A percentile compares a stretch with the other conserved stretches of the same genome.
phyloP scores from a whole-genome alignment of 2,329 filamentous ascomycete genomes.

The Sclerotinia spermophila region DNA sequence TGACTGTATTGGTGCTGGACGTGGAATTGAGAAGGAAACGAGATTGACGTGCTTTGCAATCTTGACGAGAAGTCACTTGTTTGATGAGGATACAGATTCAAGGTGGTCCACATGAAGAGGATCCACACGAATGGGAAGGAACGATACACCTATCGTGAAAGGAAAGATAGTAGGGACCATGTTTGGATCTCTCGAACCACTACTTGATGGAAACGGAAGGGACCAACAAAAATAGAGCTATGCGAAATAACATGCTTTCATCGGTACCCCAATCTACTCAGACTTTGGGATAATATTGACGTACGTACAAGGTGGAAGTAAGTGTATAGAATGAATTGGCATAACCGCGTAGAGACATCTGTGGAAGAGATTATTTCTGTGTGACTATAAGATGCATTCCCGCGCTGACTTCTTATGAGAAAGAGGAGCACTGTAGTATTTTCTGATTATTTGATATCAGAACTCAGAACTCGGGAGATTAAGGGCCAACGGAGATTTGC shows the following conservation, averaged over 20 bases:
- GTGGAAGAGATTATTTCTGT: not conserved
- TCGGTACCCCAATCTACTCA: not conserved
- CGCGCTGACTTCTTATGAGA: no score
- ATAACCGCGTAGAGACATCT: not conserved
- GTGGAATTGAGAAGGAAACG: not conserved
- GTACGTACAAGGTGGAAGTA: no score
- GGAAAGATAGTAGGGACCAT: not conserved
- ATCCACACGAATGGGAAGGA: not conserved
- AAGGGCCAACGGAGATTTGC: not conserved
- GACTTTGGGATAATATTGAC: not conserved
- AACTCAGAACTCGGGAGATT: not conserved
- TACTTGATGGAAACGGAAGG: not conserved
- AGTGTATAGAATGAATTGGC: not conserved
- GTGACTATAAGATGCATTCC: not conserved
- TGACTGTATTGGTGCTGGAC: slow-evolving; percentile 13
- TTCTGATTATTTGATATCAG: not conserved
- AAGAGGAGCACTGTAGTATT: not conserved
- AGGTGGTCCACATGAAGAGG: not conserved
- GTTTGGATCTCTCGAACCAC: not conserved
- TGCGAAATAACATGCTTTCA: not conserved
- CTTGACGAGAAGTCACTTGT: not conserved
- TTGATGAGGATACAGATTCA: not conserved
- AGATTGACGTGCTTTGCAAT: not conserved
- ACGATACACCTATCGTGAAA: not conserved
- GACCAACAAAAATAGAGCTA: not conserved